These are phyloP conservation scores for Xylariaceae sp. DNA, from an alignment of 2,329 filamentous ascomycete genomes.

Conservation along the genomic window DNA sequence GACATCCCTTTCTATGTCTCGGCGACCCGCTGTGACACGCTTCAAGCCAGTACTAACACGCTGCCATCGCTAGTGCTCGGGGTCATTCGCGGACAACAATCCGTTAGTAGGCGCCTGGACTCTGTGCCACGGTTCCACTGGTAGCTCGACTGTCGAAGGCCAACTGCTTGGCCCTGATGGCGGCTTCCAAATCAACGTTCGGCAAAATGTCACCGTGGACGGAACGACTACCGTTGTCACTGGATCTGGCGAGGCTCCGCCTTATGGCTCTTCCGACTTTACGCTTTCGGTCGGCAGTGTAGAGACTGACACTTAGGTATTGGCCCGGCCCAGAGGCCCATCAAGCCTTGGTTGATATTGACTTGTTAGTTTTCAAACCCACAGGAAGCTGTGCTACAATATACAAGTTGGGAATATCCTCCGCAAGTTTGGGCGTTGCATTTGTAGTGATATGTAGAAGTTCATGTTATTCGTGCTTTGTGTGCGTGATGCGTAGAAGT, in stretches of 20 bases:
- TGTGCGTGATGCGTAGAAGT: no score
- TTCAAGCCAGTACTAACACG: not conserved
- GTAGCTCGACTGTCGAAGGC: constrained; percentile 4
- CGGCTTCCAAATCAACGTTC: not conserved
- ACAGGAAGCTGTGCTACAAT: no score
- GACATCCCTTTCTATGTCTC: not conserved
- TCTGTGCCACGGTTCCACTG: constrained; percentile 5
- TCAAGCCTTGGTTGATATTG: no score
- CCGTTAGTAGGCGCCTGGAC: constrained; percentile 4
- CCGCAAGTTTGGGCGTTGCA: no score
- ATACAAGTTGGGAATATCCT: no score
- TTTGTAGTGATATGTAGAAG: no score
- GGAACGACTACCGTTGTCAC: constrained; percentile 13
- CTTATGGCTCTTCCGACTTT: not conserved
- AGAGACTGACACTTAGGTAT: no score
- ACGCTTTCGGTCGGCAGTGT: constrained; percentile 2
- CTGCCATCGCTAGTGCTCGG: not conserved
- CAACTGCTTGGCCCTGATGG: constrained; percentile 2
- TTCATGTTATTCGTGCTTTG: no score
- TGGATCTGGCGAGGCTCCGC: not conserved
- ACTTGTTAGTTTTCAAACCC: no score
- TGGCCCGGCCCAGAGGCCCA: no score
- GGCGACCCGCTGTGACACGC: no score
- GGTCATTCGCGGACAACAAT: constrained; percentile 1
- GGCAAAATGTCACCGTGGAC: constrained; percentile 10